phyloP scores from a whole-genome alignment of 2,329 filamentous ascomycete species.

The Aspergillus ustus region DNA sequence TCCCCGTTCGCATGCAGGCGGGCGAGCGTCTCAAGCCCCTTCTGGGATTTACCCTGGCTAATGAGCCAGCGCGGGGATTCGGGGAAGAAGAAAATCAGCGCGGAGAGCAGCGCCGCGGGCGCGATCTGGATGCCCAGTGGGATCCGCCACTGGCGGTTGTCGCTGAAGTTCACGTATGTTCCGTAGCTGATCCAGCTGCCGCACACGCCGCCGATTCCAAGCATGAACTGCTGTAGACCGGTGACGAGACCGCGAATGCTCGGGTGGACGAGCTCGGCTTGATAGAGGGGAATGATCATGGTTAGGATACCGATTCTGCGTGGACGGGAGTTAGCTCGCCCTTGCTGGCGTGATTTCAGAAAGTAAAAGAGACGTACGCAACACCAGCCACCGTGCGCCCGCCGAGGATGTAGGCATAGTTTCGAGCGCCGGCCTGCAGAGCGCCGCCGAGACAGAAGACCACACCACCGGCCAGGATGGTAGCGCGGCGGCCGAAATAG shows the following conservation, averaged over 20 bases:
- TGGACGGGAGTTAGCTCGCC: neutral
- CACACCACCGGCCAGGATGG: neutral
- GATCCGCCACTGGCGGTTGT: slow-evolving; percentile 1
- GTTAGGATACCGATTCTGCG: neutral
- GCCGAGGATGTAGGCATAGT: neutral
- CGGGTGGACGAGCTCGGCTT: neutral
- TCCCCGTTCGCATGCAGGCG: neutral
- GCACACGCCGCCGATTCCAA: neutral
- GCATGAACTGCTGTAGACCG: slow-evolving; percentile 1
- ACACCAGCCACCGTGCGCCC: neutral
- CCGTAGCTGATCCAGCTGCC: neutral
- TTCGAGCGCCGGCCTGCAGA: neutral
- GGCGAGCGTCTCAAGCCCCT: neutral
- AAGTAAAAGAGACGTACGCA: no score
- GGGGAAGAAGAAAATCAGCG: neutral
- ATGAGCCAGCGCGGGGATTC: neutral
- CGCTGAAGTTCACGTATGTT: neutral
- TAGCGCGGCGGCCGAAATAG: neutral
- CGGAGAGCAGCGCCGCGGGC: neutral
- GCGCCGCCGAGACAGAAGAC: neutral
- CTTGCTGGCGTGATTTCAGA: no score
- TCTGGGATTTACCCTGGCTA: neutral
- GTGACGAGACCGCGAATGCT: neutral
- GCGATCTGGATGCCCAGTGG: neutral
- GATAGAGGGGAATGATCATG: neutral